Evolutionary conservation across 805 yeast genomes (phyloP).

Genomic region (Vanderwaltozyma yarrowii): DNA sequence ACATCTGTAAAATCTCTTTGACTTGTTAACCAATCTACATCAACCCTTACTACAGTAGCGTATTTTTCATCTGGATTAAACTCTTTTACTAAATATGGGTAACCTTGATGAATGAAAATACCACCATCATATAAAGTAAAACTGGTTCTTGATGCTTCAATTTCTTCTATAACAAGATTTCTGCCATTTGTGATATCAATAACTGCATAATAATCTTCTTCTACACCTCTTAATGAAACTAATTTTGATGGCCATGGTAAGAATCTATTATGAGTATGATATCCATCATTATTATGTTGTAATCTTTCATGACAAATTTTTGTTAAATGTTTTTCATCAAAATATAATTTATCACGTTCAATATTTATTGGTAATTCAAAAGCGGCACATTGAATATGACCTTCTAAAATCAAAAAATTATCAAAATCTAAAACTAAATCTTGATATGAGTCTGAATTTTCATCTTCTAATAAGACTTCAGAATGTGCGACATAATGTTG

Average conservation of each 20-base stretch:
- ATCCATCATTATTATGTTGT: conserved; percentile 36
- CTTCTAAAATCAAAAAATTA: conserved; percentile 54
- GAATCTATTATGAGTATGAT: conserved; percentile 46
- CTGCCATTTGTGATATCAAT: conserved; percentile 77
- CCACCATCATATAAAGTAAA: conserved; percentile 91
- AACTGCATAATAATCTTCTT: conserved; percentile 75
- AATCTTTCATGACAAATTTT: conserved; percentile 33
- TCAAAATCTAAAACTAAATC: conserved; percentile 52
- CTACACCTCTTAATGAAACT: conserved; percentile 75
- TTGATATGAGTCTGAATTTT: conserved; percentile 47
- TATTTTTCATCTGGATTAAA: conserved; percentile 67
- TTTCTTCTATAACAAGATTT: conserved; percentile 73
- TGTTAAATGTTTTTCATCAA: conserved; percentile 28
- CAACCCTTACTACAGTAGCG: conserved; percentile 80
- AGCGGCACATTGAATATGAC: conserved; percentile 92
- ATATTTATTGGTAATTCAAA: conserved; percentile 62
- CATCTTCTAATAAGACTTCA: conserved; percentile 19
- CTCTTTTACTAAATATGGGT: conserved; percentile 76
- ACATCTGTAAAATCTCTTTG: conserved; percentile 92
- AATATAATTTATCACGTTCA: conserved; percentile 45
- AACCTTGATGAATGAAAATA: conserved; percentile 88
- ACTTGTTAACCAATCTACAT: conserved; percentile 87
- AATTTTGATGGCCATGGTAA: conserved; percentile 73
- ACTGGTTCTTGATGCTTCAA: conserved; percentile 80
- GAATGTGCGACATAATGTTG: conserved; percentile 64